phyloP scores from a whole-genome alignment of 768 basidiomycete species.

The Xanthoconium stramineum region DNA sequence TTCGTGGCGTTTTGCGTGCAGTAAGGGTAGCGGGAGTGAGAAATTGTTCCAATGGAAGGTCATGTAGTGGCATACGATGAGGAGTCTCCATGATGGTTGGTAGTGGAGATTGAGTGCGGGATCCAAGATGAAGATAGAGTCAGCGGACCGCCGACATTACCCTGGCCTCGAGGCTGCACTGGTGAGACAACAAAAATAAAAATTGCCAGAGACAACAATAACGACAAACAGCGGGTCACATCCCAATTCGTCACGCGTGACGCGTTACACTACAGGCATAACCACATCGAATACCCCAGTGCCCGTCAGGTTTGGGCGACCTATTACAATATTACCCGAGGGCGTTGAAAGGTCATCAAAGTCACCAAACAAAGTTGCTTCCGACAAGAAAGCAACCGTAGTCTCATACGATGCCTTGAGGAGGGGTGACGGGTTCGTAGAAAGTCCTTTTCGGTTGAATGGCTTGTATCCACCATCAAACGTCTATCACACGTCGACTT shows the following conservation, averaged over 20 bases:
- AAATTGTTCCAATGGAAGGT: constrained; percentile 59
- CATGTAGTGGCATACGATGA: constrained; percentile 51
- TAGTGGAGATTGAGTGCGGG: constrained; percentile 2
- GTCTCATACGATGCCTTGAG: constrained; percentile 98
- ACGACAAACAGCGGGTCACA: constrained; percentile 19
- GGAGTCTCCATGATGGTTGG: constrained; percentile 24
- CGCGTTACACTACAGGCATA: constrained; percentile 38
- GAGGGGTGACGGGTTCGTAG: constrained; percentile 89
- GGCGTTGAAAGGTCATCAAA: constrained; percentile 91
- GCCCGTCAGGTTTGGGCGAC: constrained; percentile 84
- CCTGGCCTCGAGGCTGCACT: constrained; percentile 17
- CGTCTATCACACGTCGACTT: constrained; percentile 52
- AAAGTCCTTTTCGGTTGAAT: constrained; percentile 95
- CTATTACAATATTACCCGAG: constrained; percentile 88
- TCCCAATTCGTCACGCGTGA: constrained; percentile 7
- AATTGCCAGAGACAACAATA: constrained; percentile 22
- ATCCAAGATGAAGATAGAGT: constrained; percentile 17
- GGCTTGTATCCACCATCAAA: constrained; percentile 98
- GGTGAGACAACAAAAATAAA: constrained; percentile 20
- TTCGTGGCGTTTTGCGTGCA: constrained; percentile 25
- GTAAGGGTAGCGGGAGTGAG: constrained; percentile 32
- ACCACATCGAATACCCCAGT: constrained; percentile 93
- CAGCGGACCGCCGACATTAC: constrained; percentile 27
- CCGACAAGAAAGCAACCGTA: constrained; percentile 88
- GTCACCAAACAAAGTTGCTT: constrained; percentile 92